Conservation (phyloP, 1,139 yeast genomes). For the Taphrina wiesneri region DNA sequence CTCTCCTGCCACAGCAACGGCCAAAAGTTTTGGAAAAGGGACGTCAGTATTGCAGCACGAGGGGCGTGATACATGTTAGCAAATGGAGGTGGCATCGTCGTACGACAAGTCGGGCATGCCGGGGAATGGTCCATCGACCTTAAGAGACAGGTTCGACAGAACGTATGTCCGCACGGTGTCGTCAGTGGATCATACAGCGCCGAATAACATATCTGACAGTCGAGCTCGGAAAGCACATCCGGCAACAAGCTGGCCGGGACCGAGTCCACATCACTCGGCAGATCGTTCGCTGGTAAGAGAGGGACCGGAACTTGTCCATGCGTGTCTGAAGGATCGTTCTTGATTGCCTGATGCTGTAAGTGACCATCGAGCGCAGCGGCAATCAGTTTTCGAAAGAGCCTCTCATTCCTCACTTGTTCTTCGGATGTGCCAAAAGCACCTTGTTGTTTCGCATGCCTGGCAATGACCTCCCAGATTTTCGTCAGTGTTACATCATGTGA, state of each 20-base stretch:
- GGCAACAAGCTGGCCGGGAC: constrained; percentile 18
- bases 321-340: background rate
- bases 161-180: constrained; percentile 37
- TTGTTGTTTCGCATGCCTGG: background rate
- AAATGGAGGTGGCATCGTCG: constrained; percentile 31
- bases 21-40: constrained; percentile 23
- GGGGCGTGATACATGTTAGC: constrained; percentile 32
- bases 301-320: background rate
- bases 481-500: constrained; percentile 27
- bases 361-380: background rate
- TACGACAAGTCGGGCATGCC: constrained; percentile 35
- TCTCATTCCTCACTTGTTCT: background rate
- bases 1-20: constrained; percentile 27
- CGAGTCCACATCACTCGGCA: constrained; percentile 15
- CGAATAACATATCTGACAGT: constrained; percentile 35
- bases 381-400: background rate
- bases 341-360: background rate
- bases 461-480: constrained; percentile 20
- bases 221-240: constrained; percentile 30
- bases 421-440: background rate
- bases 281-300: background rate
- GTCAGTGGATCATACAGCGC: constrained; percentile 36
- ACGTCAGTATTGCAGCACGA: constrained; percentile 10
- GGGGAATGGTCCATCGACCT: constrained; percentile 35
- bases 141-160: constrained; percentile 34